Base-by-base conservation (phyloP, 2,329 filamentous ascomycete species). In the Botryosphaeria dothidea region DNA sequence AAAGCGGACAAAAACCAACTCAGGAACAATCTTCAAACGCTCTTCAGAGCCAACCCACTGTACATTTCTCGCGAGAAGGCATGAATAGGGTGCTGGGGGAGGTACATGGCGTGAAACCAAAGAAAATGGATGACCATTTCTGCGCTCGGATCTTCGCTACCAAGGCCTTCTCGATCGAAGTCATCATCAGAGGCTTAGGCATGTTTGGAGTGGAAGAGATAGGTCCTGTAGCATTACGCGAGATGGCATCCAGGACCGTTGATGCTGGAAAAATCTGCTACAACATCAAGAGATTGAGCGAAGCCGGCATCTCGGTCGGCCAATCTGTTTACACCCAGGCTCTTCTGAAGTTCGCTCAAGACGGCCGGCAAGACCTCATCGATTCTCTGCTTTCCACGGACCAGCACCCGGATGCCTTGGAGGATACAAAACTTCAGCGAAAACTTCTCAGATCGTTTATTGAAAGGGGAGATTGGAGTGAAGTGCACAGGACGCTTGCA, bases 131-230 rank as follows among this genome's bases (percentile, higher is more conserved):
- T 71, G 92, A 95, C 74, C 78, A 81, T 0, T 84, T 96, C 31
- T 90, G 91, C 19, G 90, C 93, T n/a, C 86, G 89, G 68, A 88
- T 92, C 80, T 93, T 97, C 74, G 93, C 93, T 9, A 90, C 88
- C 1, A 89, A 83, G 65, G 90, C 91, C 75, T 84, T 95, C 23
- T 86, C 89, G 1, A 81, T 93, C 9, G 88, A 93, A 64, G 85
- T 90, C 68, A 87, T 92, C 27, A 86, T 96, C 63, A 85, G 85
- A 36, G 84, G 91, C 6, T 80, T 95, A 19, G 83, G 85, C 64
- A 86, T 90, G 70, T 85, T 96, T 60, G 91, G 91, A 2, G 81
- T 96, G 4, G 82, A 86, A 54, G 80, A 83, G 38, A 89, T 97
- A 67, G 93, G 93, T 0, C 90, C 92, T 0, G 79, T 90, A 19